These are phyloP conservation scores for Lasiosphaeria hispida DNA, from an alignment of 495 filamentous ascomycete species.

Conservation along the genomic window DNA sequence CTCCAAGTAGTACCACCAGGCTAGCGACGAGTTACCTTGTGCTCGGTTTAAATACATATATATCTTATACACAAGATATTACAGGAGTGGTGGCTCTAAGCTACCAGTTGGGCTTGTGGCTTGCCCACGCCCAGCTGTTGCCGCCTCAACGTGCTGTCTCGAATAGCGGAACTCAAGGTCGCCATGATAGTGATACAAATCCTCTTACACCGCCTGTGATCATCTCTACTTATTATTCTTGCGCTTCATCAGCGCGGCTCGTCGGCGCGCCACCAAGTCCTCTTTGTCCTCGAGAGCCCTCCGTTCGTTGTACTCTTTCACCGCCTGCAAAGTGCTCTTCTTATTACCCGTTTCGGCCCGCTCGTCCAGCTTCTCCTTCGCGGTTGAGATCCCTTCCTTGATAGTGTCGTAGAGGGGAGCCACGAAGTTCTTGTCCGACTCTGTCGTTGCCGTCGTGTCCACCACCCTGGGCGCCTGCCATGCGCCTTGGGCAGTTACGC, in stretches of 20 bases:
- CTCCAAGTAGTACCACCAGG: not conserved
- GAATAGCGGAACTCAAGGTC: no score
- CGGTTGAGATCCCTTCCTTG: slow-evolving; percentile 25
- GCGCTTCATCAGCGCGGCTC: slow-evolving; percentile 22
- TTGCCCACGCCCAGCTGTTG: no score
- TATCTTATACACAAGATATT: not conserved
- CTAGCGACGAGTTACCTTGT: no score
- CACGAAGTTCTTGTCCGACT: slow-evolving; percentile 4
- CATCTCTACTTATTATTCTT: no score
- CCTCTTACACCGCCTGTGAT: no score
- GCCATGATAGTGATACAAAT: no score
- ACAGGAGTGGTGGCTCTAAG: no score
- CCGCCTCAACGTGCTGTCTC: no score
- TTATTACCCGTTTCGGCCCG: slow-evolving; percentile 21
- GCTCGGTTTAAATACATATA: not conserved
- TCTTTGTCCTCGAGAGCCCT: slow-evolving; percentile 44
- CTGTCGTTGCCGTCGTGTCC: slow-evolving; percentile 19
- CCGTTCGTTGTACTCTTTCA: slow-evolving; percentile 47
- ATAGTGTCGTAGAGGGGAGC: slow-evolving; percentile 23
- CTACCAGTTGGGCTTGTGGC: no score
- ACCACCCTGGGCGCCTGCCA: slow-evolving; percentile 33
- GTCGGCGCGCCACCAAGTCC: slow-evolving; percentile 31
- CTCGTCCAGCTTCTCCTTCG: slow-evolving; percentile 38
- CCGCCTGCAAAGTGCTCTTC: slow-evolving; percentile 27
- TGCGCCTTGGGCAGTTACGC: not conserved